Evolutionary conservation across 2,329 filamentous ascomycete species (phyloP).

Genomic region (Thelonectria rubi): DNA sequence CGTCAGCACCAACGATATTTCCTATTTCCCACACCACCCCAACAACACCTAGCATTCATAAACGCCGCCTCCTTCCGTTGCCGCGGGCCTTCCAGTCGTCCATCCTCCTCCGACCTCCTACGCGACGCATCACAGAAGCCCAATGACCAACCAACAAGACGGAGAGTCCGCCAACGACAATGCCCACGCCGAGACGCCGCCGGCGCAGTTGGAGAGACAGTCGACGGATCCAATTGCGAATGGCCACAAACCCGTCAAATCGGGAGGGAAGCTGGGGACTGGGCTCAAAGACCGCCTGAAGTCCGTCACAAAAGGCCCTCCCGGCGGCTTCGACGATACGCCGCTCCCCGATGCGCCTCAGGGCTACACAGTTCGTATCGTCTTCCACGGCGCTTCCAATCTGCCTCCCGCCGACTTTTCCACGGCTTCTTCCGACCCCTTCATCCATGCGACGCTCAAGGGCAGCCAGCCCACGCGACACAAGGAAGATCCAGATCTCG

Average conservation of each 20-base stretch:
- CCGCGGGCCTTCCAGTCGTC: conserved; percentile 12
- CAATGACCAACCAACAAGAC: conserved; percentile 31
- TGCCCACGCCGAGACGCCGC: not conserved
- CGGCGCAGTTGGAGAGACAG: not conserved
- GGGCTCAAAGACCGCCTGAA: conserved; percentile 41
- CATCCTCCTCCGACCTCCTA: not conserved
- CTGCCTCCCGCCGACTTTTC: conserved; percentile 84
- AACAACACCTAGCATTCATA: conserved; percentile 13
- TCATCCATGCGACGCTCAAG: conserved; percentile 77
- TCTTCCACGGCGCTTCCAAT: conserved; percentile 81
- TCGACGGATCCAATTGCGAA: conserved; percentile 17
- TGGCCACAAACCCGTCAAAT: conserved; percentile 26
- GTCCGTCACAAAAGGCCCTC: conserved; percentile 55
- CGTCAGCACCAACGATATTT: conserved; percentile 18
- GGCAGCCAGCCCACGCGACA: conserved; percentile 77
- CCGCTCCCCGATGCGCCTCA: conserved; percentile 77
- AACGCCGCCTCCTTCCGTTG: conserved; percentile 3
- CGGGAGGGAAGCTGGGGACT: conserved; percentile 24
- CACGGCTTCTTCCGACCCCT: conserved; percentile 84
- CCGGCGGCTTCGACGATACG: conserved; percentile 82
- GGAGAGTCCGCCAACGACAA: conserved; percentile 19
- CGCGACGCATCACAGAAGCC: conserved; percentile 20
- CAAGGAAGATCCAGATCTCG: conserved; percentile 83
- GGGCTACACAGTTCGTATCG: conserved; percentile 87
- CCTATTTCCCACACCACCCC: conserved; percentile 7